These are phyloP conservation scores for Daedalea quercina DNA, from an alignment of 768 basidiomycete species.

Conservation along the genomic window DNA sequence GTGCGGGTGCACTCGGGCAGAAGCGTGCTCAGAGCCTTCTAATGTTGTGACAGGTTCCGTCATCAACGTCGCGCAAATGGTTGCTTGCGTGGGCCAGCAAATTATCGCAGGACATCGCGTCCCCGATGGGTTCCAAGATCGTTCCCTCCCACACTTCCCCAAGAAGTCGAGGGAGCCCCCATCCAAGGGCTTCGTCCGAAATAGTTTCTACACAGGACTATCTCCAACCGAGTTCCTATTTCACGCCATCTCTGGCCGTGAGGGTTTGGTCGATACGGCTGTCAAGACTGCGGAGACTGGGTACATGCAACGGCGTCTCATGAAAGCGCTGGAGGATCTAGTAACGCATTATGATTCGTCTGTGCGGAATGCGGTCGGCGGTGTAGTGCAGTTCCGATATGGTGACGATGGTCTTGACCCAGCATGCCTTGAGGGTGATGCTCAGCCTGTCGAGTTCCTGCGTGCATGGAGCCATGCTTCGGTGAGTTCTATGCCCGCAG, in stretches of 20 bases:
- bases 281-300: slow-evolving; percentile 99
- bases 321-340: slow-evolving; percentile 98
- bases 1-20: slow-evolving; percentile 30
- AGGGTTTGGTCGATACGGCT: slow-evolving; percentile 97
- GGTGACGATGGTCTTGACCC: slow-evolving; percentile 98
- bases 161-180: slow-evolving; percentile 96
- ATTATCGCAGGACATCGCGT: slow-evolving; percentile 98
- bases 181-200: slow-evolving; percentile 96
- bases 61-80: slow-evolving; percentile 99
- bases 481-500: slow-evolving; percentile 32
- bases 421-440: slow-evolving; percentile 92
- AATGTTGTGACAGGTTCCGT: slow-evolving; percentile 65
- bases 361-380: slow-evolving; percentile 90
- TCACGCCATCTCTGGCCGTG: slow-evolving; percentile 97
- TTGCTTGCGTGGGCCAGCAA: slow-evolving; percentile 99
- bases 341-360: slow-evolving; percentile 95
- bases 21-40: neutral
- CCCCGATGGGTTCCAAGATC: slow-evolving; percentile 97
- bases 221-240: slow-evolving; percentile 94
- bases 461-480: slow-evolving; percentile 83
- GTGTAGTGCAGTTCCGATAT: slow-evolving; percentile 94
- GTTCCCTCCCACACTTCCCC: slow-evolving; percentile 96
- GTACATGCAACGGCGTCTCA: slow-evolving; percentile 97
- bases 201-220: slow-evolving; percentile 92
- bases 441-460: slow-evolving; percentile 85